phyloP scores from a whole-genome alignment of 148 eudicot species.

The Rheum nobile region DNA sequence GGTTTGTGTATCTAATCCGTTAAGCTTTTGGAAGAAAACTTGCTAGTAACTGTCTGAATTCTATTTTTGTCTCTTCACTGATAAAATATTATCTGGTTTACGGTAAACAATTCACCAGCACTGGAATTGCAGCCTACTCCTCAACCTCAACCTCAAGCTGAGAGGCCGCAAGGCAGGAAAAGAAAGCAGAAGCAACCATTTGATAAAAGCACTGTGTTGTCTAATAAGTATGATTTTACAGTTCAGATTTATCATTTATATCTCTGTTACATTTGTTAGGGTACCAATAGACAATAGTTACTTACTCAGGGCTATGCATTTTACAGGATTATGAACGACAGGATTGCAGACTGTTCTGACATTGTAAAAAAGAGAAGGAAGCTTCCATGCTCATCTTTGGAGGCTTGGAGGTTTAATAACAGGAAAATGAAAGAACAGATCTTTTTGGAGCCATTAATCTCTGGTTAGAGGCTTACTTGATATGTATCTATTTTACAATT shows the following conservation, averaged over 20 bases:
- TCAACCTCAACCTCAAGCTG: background rate
- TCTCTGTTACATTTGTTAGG: background rate
- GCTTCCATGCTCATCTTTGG: conserved; percentile 47
- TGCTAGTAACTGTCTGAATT: background rate
- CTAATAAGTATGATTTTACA: background rate
- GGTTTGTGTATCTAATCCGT: background rate
- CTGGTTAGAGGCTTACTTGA: conserved; percentile 33
- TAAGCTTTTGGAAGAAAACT: background rate
- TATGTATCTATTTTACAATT: background rate
- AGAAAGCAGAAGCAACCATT: background rate
- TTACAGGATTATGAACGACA: conserved; percentile 42
- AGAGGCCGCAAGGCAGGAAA: background rate
- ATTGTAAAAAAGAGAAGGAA: conserved; percentile 34
- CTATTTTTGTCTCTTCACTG: background rate
- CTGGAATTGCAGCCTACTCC: conserved; percentile 1
- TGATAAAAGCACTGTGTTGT: background rate
- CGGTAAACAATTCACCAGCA: background rate
- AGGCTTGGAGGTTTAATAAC: conserved; percentile 41
- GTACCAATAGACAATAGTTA: background rate
- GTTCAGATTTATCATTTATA: background rate
- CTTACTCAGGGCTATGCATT: background rate
- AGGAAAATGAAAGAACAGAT: conserved; percentile 33
- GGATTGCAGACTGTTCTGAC: conserved; percentile 30
- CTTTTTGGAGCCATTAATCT: conserved; percentile 42
- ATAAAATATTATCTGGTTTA: background rate